Evolutionary conservation across 306 rosid species (phyloP).

Genomic region (Fragaria nilgerrensis): DNA sequence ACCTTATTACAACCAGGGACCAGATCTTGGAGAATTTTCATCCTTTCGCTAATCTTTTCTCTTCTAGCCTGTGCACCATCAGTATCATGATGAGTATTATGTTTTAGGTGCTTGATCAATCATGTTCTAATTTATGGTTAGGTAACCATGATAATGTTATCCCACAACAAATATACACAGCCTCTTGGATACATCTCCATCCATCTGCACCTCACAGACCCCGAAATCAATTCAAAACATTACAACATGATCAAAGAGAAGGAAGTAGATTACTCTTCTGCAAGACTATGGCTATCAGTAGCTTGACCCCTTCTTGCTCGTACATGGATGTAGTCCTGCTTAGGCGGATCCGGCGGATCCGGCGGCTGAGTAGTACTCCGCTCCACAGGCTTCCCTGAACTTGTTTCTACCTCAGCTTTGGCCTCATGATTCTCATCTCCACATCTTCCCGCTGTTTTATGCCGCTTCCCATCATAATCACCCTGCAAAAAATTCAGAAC

Average conservation of each 20-base stretch:
- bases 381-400: slow-evolving; percentile 75
- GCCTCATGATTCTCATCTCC: slow-evolving; percentile 47
- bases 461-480: slow-evolving; percentile 57
- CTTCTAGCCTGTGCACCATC: slow-evolving; percentile 78
- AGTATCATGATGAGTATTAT: slow-evolving; percentile 9
- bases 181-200: background rate
- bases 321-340: slow-evolving; percentile 87
- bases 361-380: slow-evolving; percentile 37
- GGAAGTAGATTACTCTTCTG: slow-evolving; percentile 69
- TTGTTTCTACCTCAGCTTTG: slow-evolving; percentile 55
- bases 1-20: slow-evolving; percentile 98
- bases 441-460: slow-evolving; percentile 34
- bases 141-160: background rate
- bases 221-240: background rate
- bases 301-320: slow-evolving; percentile 98
- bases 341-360: slow-evolving; percentile 72
- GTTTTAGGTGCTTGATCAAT: background rate
- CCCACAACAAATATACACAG: background rate
- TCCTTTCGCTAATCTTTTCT: slow-evolving; percentile 93
- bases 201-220: background rate
- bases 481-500: slow-evolving; percentile 35
- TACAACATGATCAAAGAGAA: background rate
- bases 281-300: slow-evolving; percentile 92
- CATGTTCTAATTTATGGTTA: background rate
- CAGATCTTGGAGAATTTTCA: slow-evolving; percentile 89